phyloP scores from a whole-genome alignment of 768 basidiomycete genomes.

The Suillus placidus region DNA sequence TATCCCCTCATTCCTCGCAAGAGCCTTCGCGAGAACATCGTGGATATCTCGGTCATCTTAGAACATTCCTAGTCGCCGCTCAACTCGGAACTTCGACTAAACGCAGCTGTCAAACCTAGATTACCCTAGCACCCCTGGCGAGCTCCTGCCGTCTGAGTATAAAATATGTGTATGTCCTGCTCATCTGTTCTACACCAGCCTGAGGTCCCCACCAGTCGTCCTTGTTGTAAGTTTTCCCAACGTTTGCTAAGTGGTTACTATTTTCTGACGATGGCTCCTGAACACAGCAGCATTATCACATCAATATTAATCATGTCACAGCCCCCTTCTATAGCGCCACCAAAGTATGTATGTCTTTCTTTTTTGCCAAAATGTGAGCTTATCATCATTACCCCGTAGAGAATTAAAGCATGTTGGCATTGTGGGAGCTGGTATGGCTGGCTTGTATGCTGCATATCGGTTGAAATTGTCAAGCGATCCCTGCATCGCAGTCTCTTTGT shows the following conservation, averaged over 20 bases:
- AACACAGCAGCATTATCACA: background rate
- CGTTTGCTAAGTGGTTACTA: background rate
- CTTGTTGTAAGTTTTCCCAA: background rate
- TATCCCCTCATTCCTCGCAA: background rate
- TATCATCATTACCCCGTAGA: background rate
- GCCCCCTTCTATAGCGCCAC: background rate
- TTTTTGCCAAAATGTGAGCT: background rate
- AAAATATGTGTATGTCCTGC: background rate
- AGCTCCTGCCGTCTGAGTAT: slow-evolving; percentile 1
- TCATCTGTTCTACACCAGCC: background rate
- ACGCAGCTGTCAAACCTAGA: background rate
- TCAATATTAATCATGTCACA: background rate
- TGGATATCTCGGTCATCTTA: background rate
- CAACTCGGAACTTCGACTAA: background rate
- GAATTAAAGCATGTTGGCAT: slow-evolving; percentile 4
- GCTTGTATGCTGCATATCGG: slow-evolving; percentile 9
- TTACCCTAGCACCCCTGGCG: background rate
- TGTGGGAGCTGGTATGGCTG: slow-evolving; percentile 10
- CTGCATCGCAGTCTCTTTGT: background rate
- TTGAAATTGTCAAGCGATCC: slow-evolving; percentile 7
- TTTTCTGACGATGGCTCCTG: background rate
- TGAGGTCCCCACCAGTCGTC: too few relatives aligned
- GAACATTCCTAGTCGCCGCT: background rate
- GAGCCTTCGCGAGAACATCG: too few relatives aligned
- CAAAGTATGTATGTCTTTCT: background rate